Base-by-base conservation (phyloP, 2,329 filamentous ascomycete species). In the Pseudogymnoascus sp. region DNA sequence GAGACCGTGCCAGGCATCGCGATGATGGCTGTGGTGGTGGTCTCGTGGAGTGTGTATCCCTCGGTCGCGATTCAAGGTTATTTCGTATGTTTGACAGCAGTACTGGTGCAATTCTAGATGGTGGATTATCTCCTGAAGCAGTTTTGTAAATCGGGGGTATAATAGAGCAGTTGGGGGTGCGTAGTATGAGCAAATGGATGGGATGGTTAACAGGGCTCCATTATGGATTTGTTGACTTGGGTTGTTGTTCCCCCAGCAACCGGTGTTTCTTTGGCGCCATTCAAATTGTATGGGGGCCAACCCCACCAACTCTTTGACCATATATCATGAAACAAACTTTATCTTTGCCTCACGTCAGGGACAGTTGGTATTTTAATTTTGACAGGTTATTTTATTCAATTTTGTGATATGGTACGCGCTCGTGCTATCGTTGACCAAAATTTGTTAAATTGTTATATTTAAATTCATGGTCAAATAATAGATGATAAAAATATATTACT, bases 1-100 rank as follows among this genome's bases (percentile, higher is more conserved):
- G 66, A 70, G 59, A 70, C 66, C 60, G 69, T 69, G 63, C 65
- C 70, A 54, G 69, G 69, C 70, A 71, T 71, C 39, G 60, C 28
- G 47, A 54, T 16, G 28, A 54, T 54, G 47, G 47, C 47, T 54
- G 47, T 58, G 58, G 30, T 60, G 36, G n/a, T 47, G 47, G 47
- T 20, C 47, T 54, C 47, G 47, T 20, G 28, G 47, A 54, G 47
- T 54, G 16, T 33, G 47, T 54, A 18, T 54, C 47, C 16, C 47
- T 54, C 16, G 28, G 33, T 20, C 28, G 47, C 6, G 28, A 54
- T 4, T 54, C 47, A 35, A 54, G 18, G 47, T 4, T 54, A 54
- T 54, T 54, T 54, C 47, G 47, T 54, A 20, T 33, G 25, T 33
- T 33, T 54, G 8, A 20, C n/a, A 35, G 9, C 28, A 54, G 16